phyloP scores from a whole-genome alignment of 2,329 filamentous ascomycete species.

The Alternaria sp. region DNA sequence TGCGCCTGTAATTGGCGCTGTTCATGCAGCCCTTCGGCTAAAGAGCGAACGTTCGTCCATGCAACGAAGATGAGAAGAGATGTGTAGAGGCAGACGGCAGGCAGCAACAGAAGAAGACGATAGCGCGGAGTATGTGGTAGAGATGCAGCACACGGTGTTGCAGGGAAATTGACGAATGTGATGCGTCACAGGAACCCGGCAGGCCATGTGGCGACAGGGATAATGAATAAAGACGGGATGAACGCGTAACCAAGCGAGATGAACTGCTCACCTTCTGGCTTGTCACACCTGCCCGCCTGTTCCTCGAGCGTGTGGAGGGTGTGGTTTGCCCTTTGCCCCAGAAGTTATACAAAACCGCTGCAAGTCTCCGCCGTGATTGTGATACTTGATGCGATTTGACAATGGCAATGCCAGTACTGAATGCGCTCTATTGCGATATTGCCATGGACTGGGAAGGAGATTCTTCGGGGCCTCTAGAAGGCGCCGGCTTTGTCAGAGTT shows the following conservation, averaged over 20 bases:
- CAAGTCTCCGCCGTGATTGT: not conserved
- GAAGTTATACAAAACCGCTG: constrained; percentile 13
- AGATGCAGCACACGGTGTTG: constrained; percentile 41
- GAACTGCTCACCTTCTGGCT: constrained; percentile 42
- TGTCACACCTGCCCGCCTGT: constrained; percentile 28
- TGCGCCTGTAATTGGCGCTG: constrained; percentile 25
- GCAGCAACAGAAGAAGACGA: constrained; percentile 3
- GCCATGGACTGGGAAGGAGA: constrained; percentile 11
- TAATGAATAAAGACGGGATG: constrained; percentile 22
- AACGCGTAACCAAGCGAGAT: constrained; percentile 42
- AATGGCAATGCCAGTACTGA: constrained; percentile 11
- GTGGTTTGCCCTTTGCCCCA: not conserved
- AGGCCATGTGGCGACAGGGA: constrained; percentile 48
- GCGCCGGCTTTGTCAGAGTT: constrained; percentile 21
- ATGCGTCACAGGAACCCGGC: constrained; percentile 35
- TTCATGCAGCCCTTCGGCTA: constrained; percentile 39
- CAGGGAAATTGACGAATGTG: constrained; percentile 40
- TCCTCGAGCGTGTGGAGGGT: constrained; percentile 14
- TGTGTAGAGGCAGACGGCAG: constrained; percentile 13
- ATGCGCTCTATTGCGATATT: constrained; percentile 11
- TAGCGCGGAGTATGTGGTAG: constrained; percentile 15
- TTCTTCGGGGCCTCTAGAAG: constrained; percentile 26
- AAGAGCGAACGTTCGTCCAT: constrained; percentile 18
- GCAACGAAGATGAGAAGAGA: constrained; percentile 14
- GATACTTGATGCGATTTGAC: not conserved